Percentiles rank a stretch among this genome's conserved stretches.
Conservation (phyloP, 352 stramenopile species). For the Phytophthora boehmeriae region DNA sequence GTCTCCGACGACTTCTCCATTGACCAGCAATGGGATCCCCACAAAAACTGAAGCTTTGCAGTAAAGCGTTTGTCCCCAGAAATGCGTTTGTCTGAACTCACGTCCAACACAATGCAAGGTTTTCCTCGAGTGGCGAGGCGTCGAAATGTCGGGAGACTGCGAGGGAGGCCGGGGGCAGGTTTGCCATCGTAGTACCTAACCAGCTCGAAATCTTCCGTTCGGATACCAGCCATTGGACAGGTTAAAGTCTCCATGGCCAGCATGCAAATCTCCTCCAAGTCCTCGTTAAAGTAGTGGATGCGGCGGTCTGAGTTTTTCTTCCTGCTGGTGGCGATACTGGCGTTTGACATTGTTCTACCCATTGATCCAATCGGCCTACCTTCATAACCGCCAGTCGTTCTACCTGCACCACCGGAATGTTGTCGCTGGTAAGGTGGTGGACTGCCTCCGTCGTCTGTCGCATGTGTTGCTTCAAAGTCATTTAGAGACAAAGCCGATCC, state of each 20-base stretch:
- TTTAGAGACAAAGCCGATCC: conserved; percentile 47
- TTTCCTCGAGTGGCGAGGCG: conserved; percentile 86
- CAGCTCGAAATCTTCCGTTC: conserved; percentile 88
- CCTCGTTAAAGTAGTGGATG: conserved; percentile 88
- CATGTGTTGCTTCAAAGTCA: conserved; percentile 49
- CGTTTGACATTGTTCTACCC: conserved; percentile 41
- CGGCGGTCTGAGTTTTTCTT: conserved; percentile 57
- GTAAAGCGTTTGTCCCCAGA: conserved; percentile 84
- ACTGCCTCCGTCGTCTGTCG: conserved; percentile 38
- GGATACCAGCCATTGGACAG: conserved; percentile 88
- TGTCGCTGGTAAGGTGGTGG: conserved; percentile 30
- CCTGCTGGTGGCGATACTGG: conserved; percentile 34
- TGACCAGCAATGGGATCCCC: conserved; percentile 83
- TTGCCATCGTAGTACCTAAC: conserved; percentile 80
- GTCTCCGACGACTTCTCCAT: conserved; percentile 86
- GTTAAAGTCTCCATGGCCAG: conserved; percentile 87
- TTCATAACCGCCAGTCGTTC: conserved; percentile 33
- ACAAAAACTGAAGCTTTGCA: conserved; percentile 91
- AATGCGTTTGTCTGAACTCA: conserved; percentile 89
- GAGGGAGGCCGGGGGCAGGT: conserved; percentile 57
- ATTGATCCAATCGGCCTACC: conserved; percentile 32
- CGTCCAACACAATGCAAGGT: conserved; percentile 88
- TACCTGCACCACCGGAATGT: conserved; percentile 24
- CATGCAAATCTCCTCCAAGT: conserved; percentile 90
- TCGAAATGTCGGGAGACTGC: conserved; percentile 85